Base-by-base conservation (phyloP, 2,329 filamentous ascomycete genomes). In the Pseudogymnoascus sp. region DNA sequence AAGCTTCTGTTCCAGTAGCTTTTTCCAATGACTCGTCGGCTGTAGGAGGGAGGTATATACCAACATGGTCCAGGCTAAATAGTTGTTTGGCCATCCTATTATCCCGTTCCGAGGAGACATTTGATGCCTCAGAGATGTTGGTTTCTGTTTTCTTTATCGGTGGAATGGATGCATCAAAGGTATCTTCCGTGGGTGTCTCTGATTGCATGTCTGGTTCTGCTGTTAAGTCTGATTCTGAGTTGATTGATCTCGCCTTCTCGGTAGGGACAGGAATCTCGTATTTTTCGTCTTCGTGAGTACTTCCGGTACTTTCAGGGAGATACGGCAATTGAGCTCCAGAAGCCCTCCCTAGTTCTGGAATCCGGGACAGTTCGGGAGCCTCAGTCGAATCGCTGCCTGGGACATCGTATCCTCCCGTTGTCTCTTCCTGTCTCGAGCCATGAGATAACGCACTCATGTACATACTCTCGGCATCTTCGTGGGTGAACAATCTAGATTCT, bases 391-490 rank as follows among this genome's bases (percentile, higher is more conserved):
- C 26, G 10, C 33, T 16, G 6, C n/a, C 59, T 22, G 28, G 28
- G 6, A 33, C 16, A 41, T 60, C 11, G 6, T 40, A 60, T 28
- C 14, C 62, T 28, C 59, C 59, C 4, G 33, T 6, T 26, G 68
- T 68, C 38, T 62, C 35, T 46, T 62, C 61, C 6, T 65, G 35
- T 26, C 37, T 12, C 14, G 67, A 68, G n/a, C 59, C 65, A 62
- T 73, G 76, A 2, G 85, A 88, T 61, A 88, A 83, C 1, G 86
- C 86, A 66, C 86, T 93, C 86, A 92, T 88, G 69, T 95, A 96
- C 87, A 96, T 90, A 73, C 91, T 95, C 71, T 91, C 87, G 0
- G 89, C 90, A 66, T 93, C 89, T 65, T 91, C 89, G 64, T 91
- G 89, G 37, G 84, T 91, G 70, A 89, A 93, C 1, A 92, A 71